phyloP scores from a whole-genome alignment of 768 basidiomycete species.

The Psilocybe cubensis region DNA sequence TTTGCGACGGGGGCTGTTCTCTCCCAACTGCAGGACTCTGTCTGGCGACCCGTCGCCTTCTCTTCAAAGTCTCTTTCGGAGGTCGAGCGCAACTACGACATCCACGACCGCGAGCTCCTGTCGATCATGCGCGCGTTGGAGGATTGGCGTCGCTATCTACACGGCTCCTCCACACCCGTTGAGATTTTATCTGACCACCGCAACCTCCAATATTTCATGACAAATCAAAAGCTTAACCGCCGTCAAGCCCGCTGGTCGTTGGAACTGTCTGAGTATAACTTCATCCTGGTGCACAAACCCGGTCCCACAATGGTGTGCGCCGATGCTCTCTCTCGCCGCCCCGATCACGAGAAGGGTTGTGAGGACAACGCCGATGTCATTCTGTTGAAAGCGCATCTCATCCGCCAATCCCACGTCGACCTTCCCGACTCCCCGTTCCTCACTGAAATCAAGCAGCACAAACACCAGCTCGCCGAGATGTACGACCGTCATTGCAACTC shows the following conservation, averaged over 20 bases:
- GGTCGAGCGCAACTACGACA: slow-evolving; percentile 37
- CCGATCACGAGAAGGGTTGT: slow-evolving; percentile 20
- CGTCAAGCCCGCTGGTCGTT: slow-evolving; percentile 45
- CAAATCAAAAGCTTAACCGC: slow-evolving; percentile 37
- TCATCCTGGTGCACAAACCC: slow-evolving; percentile 28
- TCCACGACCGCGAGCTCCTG: slow-evolving; percentile 47
- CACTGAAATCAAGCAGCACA: background rate
- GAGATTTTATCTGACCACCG: slow-evolving; percentile 24
- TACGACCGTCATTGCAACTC: background rate
- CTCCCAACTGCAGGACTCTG: slow-evolving; percentile 22
- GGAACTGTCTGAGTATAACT: slow-evolving; percentile 36
- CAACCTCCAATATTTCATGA: slow-evolving; percentile 35
- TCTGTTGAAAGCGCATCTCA: slow-evolving; percentile 11
- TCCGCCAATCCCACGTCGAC: background rate
- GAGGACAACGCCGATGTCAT: slow-evolving; percentile 20
- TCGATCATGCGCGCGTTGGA: slow-evolving; percentile 41
- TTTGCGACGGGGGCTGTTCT: slow-evolving; percentile 44
- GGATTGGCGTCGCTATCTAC: slow-evolving; percentile 32
- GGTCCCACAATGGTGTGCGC: slow-evolving; percentile 21
- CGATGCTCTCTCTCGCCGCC: slow-evolving; percentile 26
- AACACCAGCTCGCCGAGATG: background rate
- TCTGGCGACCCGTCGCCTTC: slow-evolving; percentile 39
- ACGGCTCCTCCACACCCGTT: slow-evolving; percentile 13
- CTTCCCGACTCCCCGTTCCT: background rate
- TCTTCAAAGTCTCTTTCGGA: slow-evolving; percentile 26